Evolutionary conservation across 257 asterid genomes (phyloP), one percentile per base, ranked within the genome.

Genomic region (Nicotiana obtusifolia): DNA sequence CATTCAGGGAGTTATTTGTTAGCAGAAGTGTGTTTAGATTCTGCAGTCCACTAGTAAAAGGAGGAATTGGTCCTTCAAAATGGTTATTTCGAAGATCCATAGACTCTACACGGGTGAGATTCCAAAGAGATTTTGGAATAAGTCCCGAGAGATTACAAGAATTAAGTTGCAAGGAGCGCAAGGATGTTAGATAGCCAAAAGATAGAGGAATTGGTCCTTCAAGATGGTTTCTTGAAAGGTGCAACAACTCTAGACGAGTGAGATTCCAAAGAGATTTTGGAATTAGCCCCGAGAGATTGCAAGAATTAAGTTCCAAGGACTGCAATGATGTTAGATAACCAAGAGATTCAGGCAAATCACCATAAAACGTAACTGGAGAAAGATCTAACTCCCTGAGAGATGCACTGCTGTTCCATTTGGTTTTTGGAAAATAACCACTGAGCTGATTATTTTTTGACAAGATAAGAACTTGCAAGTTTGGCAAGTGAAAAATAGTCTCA

Each of bases 181-280:
- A 11, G 0, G 53, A 47, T 8, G 53, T 47, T 47, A 47, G 53
- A 47, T 47, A 11, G 15, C 15, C 83, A 11, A 82, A 30, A 57
- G 88, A 77, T 52, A 33, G 47, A 22, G 88, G 85, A 69, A 85
- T 69, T 5, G 81, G 13, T 26, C 85, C 84, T 76, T 57, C 71
- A 13, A 81, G 62, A 14, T 73, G 53, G 15, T 47, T 47, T 0
- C 10, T 0, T 47, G 41, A 35, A 35, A 35, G 33, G 33, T 30
- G 33, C 33, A 30, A 30, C 33, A 30, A 30, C 33, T 30, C 33
- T 30, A 30, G 33, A 30, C 33, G 33, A 30, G 33, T 30, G 33
- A 30, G 33, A 30, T 30, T 30, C 33, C 33, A 30, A 30, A 30
- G 33, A 30, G 33, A 30, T 30, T 30, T 30, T 30, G 33, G 33